Evolutionary conservation across 495 filamentous ascomycete genomes (phyloP), one percentile per base, ranked within the genome.

Genomic region (Hyaloscypha hepaticicola): DNA sequence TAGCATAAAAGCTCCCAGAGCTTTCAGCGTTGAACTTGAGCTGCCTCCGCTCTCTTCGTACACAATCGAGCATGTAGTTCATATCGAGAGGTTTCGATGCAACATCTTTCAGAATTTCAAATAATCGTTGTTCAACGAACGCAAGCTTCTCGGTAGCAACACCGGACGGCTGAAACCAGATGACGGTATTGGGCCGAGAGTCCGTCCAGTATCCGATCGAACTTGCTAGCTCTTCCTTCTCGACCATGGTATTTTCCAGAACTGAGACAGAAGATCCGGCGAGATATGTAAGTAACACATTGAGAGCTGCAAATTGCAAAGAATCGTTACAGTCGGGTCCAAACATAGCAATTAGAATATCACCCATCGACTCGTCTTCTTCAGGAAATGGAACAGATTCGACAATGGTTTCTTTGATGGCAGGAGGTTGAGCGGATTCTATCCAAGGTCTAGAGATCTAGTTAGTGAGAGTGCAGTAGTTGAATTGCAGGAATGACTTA

Each of bases 381-480:
- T 99, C 96, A 0, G 95, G 96, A 69, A 99, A 99, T 63, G 96
- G 87, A 34, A 97, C 88, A 6, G 79, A 90, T 70, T 93, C 82
- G 53, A 93, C 77, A 25, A 85, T 77, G 1, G 90, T 91, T 71
- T 90, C 78, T 51, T 82, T 77, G 27, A 97, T 74, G 0, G 85
- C 75, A 9, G 90, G 88, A 3, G 92, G 85, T 62, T 89, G 88
- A 55, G 85, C 82, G 3, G 94, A 97, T 49, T 96, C 92, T 52
- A 92, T 82, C 91, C 96, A 99, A 5, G 95, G 94, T 56, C 91
- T 83, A 66, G 24, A 29, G 21, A 29, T 57, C 14, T 21, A 11
- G 22, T 52, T 24, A 12, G 22, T 14, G 11, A n/a, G 34, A 7
- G n/a, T 63, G 12, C 48, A 29, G 25, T 52, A 48, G 48, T 29